Evolutionary conservation across 306 rosid species (phyloP).

Genomic region (Lathyrus oleraceus): DNA sequence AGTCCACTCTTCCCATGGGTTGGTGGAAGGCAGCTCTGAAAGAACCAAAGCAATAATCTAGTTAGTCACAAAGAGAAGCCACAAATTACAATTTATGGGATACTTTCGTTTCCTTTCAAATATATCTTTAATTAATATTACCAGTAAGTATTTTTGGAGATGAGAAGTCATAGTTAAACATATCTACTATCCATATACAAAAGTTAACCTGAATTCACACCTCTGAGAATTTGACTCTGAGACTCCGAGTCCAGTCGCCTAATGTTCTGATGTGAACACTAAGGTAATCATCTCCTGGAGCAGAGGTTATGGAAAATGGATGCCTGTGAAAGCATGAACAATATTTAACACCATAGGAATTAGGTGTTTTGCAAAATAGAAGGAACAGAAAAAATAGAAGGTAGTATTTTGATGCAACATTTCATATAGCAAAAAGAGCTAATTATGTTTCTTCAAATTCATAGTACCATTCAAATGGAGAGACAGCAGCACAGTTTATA

Average conservation of each 20-base stretch:
- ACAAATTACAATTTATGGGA: background rate
- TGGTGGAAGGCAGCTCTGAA: slow-evolving; percentile 62
- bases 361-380: background rate
- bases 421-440: background rate
- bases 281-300: slow-evolving; percentile 64
- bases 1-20: slow-evolving; percentile 54
- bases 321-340: slow-evolving; percentile 53
- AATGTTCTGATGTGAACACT: slow-evolving; percentile 65
- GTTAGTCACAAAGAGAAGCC: slow-evolving; percentile 4
- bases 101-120: no score
- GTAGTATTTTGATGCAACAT: background rate
- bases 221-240: slow-evolving; percentile 55
- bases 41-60: slow-evolving; percentile 19
- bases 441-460: slow-evolving; percentile 25
- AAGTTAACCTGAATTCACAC: slow-evolving; percentile 51
- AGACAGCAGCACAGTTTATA: slow-evolving; percentile 57
- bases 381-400: background rate
- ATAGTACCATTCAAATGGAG: slow-evolving; percentile 64
- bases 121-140: no score
- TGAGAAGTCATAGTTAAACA: background rate
- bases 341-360: background rate
- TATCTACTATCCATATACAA: slow-evolving; percentile 20
- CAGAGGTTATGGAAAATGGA: slow-evolving; percentile 72
- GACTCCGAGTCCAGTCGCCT: slow-evolving; percentile 67
- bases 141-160: background rate